Base-by-base conservation (phyloP, 1,284 basidiomycete species). In the Fomitiporia mediterranea region DNA sequence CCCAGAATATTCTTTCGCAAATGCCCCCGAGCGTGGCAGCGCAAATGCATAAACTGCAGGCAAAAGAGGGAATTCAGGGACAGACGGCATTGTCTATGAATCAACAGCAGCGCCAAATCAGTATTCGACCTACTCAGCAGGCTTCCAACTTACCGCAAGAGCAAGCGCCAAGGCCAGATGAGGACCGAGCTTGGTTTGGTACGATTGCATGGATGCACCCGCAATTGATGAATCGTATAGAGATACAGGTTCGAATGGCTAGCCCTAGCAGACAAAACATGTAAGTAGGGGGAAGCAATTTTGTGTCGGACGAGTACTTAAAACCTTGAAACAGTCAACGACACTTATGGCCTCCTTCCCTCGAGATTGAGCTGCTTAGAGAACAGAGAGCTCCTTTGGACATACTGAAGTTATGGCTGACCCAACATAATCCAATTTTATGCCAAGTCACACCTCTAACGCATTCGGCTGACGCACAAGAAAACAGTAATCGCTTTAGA, bases 31-130 rank as follows among this genome's bases (percentile, higher is more conserved):
- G 68, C 32, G 49, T 72, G 4, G 71, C 67, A 4, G 66, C 71
- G 17, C 83, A 83, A 61, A 76, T 81, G 73, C 75, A 78, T 60
- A 82, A 80, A 62, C 63, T 78, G 54, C 62, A 73, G 2, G 80
- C 82, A 44, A 79, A 77, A 64, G 70, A 68, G 48, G 55, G 61
- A 8, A 61, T 55, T 34, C 53, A 66, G 35, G 56, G 51, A 25
- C 51, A 49, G 25, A 25, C 35, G 8, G 35, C 38, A 27, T 27
- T 58, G 42, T 15, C 42, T 21, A 46, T 40, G 21, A 48, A 21
- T 37, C 49, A 56, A 57, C 46, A 44, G n/a, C 57, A 53, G 47
- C 51, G 13, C 17, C 59, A 46, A 42, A 57, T 8, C 46, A 51
- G 32, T 5, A 13, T 51, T 58, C 19, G 51, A 8, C 28, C 63